Conservation (phyloP, 2,329 filamentous ascomycete species). For the Botrytis deweyae region DNA sequence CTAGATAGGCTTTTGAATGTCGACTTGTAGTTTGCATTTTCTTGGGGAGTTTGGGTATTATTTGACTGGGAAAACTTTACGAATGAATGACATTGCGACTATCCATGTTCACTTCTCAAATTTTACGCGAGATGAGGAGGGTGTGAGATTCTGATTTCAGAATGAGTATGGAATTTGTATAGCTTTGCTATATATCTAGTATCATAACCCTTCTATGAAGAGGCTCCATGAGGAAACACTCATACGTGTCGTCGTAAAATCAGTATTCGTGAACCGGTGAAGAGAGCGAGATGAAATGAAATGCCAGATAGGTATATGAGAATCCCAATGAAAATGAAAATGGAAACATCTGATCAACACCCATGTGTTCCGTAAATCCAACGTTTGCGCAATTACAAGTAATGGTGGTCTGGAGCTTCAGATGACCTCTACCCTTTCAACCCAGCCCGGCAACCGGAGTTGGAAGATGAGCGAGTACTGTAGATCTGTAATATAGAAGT, state of each 20-base stretch:
- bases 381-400: background rate
- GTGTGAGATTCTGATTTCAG: background rate
- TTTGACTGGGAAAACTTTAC: background rate
- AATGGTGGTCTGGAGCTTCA: background rate
- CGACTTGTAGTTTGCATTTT: no score
- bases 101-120: background rate
- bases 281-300: background rate
- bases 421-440: background rate
- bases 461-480: background rate
- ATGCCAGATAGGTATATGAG: background rate
- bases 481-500: background rate
- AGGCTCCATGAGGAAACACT: background rate
- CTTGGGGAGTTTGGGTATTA: no score
- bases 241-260: background rate
- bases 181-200: background rate
- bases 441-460: background rate
- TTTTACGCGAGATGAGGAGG: background rate
- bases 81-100: background rate
- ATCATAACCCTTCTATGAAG: background rate
- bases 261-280: background rate
- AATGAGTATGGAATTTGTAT: background rate
- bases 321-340: background rate
- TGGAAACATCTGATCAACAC: background rate
- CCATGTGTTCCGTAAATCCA: background rate
- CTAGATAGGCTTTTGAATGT: no score